phyloP scores from a whole-genome alignment of 164 flowering plant genomes.

The Dillenia turbinata region DNA sequence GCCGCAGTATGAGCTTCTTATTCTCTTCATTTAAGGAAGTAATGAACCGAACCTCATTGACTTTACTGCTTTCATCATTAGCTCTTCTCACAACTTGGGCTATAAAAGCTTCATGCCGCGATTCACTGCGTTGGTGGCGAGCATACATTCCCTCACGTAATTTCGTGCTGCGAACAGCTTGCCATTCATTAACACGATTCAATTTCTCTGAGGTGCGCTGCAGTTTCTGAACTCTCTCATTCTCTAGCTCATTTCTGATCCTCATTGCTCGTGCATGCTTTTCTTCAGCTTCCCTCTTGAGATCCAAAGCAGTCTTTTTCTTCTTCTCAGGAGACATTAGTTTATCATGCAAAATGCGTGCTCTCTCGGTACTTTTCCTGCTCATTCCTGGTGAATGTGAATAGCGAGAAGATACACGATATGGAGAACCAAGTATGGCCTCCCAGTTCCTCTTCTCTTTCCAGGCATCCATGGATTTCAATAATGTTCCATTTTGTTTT shows the following conservation, averaged over 20 bases:
- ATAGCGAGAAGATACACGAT: conserved; percentile 63
- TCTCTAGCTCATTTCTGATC: conserved; percentile 82
- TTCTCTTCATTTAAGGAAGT: conserved; percentile 95
- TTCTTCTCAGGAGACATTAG: conserved; percentile 94
- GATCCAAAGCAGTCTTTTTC: conserved; percentile 75
- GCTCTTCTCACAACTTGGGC: conserved; percentile 95
- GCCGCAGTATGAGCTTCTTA: conserved; percentile 77
- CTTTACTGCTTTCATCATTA: conserved; percentile 96
- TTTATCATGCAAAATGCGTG: conserved; percentile 78
- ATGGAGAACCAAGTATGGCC: conserved; percentile 76
- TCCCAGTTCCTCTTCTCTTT: conserved; percentile 95
- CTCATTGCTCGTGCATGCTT: conserved; percentile 94
- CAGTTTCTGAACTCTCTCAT: conserved; percentile 80
- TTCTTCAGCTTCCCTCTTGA: conserved; percentile 87
- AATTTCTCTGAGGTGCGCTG: conserved; percentile 88
- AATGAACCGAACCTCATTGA: conserved; percentile 95
- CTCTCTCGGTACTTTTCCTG: conserved; percentile 80
- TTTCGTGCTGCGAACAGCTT: conserved; percentile 78
- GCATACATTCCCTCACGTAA: conserved; percentile 85
- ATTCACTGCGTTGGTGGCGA: conserved; percentile 87
- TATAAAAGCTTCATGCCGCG: conserved; percentile 87
- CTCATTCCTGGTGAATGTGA: conserved; percentile 80
- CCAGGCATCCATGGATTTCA: conserved; percentile 92
- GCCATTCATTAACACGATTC: conserved; percentile 93
- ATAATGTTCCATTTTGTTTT: conserved; percentile 42